Conservation (phyloP, 179 eudicot genomes). For the Silene coronaria region DNA sequence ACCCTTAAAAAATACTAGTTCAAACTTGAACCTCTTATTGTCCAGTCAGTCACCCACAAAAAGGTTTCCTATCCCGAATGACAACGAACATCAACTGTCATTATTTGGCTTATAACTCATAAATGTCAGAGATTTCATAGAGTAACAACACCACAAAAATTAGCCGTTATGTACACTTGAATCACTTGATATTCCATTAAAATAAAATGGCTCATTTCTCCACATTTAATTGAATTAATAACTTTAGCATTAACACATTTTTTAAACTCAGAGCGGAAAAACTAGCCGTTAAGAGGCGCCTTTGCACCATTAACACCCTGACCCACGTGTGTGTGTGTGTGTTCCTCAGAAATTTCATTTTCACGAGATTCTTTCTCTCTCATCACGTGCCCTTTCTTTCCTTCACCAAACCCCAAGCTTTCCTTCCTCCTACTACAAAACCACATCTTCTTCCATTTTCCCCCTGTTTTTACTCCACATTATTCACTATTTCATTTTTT, state of each 20-base stretch:
- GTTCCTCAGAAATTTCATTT: slow-evolving; percentile 1
- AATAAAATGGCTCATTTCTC: slow-evolving; percentile 16
- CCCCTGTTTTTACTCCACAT: slow-evolving; percentile 15
- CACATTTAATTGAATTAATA: background rate
- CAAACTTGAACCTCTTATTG: too few relatives aligned
- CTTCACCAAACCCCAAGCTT: slow-evolving; percentile 12
- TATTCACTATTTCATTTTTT: background rate
- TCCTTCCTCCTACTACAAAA: slow-evolving; percentile 37
- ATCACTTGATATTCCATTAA: background rate
- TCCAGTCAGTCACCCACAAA: too few relatives aligned
- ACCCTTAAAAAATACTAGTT: too few relatives aligned
- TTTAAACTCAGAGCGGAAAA: slow-evolving; percentile 12
- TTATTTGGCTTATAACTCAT: slow-evolving; percentile 1
- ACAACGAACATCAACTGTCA: slow-evolving; percentile 9
- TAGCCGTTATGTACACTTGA: slow-evolving; percentile 24
- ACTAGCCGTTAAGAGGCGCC: slow-evolving; percentile 38
- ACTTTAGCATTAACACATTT: background rate
- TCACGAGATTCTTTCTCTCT: slow-evolving; percentile 34
- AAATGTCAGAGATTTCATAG: background rate
- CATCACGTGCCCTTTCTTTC: slow-evolving; percentile 36
- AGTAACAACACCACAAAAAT: slow-evolving; percentile 7
- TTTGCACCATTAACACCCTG: slow-evolving; percentile 32
- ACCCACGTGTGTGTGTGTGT: slow-evolving; percentile 22
- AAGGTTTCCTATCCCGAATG: slow-evolving; percentile 16
- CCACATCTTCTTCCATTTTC: slow-evolving; percentile 26